Conservation (phyloP, 1,139 yeast genomes). For the Kodamaea derodonti region DNA sequence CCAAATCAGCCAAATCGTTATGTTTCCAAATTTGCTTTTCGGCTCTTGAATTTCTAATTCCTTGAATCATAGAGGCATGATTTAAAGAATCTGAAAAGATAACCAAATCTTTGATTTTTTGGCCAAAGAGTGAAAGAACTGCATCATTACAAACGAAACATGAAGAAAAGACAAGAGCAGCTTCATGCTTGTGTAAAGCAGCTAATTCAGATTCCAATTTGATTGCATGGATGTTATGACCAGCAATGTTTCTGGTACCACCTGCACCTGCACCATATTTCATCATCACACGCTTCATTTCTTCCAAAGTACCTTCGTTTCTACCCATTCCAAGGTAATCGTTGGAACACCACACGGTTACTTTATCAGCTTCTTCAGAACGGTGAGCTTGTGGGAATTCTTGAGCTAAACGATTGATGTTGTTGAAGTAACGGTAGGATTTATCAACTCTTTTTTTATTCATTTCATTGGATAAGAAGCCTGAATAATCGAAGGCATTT, state of each 20-base stretch:
- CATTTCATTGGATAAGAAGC: constrained; percentile 60
- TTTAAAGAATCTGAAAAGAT: constrained; percentile 89
- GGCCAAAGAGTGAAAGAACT: constrained; percentile 86
- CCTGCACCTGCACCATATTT: constrained; percentile 98
- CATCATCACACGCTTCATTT: constrained; percentile 78
- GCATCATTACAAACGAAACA: constrained; percentile 98
- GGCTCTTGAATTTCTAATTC: constrained; percentile 87
- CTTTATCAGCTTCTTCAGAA: constrained; percentile 68
- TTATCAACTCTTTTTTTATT: constrained; percentile 77
- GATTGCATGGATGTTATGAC: constrained; percentile 88
- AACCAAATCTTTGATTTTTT: constrained; percentile 82
- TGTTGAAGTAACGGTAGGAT: constrained; percentile 93
- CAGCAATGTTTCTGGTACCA: constrained; percentile 98
- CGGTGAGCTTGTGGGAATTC: constrained; percentile 94
- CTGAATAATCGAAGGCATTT: constrained; percentile 58
- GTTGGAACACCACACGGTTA: constrained; percentile 97
- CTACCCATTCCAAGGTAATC: constrained; percentile 95
- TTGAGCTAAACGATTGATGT: constrained; percentile 89
- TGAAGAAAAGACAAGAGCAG: constrained; percentile 90
- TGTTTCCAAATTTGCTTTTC: constrained; percentile 88
- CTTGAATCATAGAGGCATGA: constrained; percentile 97
- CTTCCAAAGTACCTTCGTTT: constrained; percentile 64
- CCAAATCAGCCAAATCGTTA: constrained; percentile 81
- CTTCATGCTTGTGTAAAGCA: constrained; percentile 89
- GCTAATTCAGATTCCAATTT: constrained; percentile 84